Percentiles rank a stretch among this genome's conserved stretches.
phyloP scores from a whole-genome alignment of 208 protist genomes.

The Acanthamoeba castellanii region DNA sequence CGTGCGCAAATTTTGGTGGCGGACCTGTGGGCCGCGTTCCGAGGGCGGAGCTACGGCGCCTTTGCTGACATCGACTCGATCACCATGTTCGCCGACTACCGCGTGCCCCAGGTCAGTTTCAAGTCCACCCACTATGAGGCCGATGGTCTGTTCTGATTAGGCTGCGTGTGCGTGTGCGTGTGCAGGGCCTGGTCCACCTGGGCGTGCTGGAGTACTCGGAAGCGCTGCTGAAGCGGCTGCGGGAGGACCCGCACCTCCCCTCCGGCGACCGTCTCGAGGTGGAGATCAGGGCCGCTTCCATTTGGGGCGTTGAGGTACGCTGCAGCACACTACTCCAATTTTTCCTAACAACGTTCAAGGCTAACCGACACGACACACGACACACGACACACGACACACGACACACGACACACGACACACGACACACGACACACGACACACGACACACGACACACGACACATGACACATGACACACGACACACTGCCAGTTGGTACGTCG shows the following conservation, averaged over 20 bases:
- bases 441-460: too few relatives aligned
- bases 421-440: too few relatives aligned
- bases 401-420: too few relatives aligned
- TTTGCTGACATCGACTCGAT: slow-evolving; percentile 88
- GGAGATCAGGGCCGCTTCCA: slow-evolving; percentile 82
- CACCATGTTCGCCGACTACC: slow-evolving; percentile 93
- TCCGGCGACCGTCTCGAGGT: slow-evolving; percentile 71
- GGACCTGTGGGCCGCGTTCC: slow-evolving; percentile 88
- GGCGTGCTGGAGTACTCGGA: slow-evolving; percentile 83
- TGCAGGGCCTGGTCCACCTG: slow-evolving; percentile 83
- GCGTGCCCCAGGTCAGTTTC: slow-evolving; percentile 64
- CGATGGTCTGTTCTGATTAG: too few relatives aligned
- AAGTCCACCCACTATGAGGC: neutral
- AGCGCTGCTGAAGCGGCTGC: slow-evolving; percentile 75
- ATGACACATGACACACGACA: too few relatives aligned
- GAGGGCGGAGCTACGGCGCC: slow-evolving; percentile 78
- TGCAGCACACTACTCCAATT: neutral
- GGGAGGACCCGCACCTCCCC: neutral
- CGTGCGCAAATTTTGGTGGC: slow-evolving; percentile 89
- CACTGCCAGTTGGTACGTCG: neutral
- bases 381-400: too few relatives aligned
- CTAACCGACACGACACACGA: neutral
- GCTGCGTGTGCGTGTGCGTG: slow-evolving; percentile 34
- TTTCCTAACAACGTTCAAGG: neutral
- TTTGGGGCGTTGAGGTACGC: slow-evolving; percentile 80